These are phyloP conservation scores for Kuraishia cidri DNA, from an alignment of 805 yeast genomes.

Conservation along the genomic window DNA sequence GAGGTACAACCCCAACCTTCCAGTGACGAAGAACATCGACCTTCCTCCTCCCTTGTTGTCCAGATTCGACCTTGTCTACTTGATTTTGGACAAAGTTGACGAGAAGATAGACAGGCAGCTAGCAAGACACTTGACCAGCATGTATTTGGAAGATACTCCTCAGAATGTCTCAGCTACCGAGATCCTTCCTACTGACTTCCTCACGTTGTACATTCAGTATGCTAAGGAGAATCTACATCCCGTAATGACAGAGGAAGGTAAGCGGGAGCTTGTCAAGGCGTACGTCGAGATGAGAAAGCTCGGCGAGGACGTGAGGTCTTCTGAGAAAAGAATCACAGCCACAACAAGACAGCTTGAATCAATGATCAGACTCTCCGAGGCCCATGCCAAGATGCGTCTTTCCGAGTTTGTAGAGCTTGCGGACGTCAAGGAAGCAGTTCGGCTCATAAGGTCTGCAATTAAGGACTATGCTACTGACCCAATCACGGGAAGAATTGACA, in stretches of 20 bases:
- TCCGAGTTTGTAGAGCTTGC: constrained; percentile 58
- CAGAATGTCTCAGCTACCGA: constrained; percentile 60
- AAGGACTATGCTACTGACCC: constrained; percentile 99
- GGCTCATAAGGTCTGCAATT: constrained; percentile 87
- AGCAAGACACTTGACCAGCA: constrained; percentile 83
- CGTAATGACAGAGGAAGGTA: constrained; percentile 70
- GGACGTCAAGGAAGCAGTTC: constrained; percentile 90
- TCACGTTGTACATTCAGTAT: constrained; percentile 85
- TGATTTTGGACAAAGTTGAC: constrained; percentile 89
- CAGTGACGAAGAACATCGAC: constrained; percentile 93
- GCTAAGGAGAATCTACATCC: constrained; percentile 86
- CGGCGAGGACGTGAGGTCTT: constrained; percentile 83
- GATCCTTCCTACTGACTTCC: constrained; percentile 76
- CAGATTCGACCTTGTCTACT: constrained; percentile 89
- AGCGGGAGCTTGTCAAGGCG: constrained; percentile 73
- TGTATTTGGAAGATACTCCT: constrained; percentile 87
- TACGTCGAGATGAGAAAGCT: constrained; percentile 91
- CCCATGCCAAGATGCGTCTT: constrained; percentile 94
- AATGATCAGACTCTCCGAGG: constrained; percentile 91
- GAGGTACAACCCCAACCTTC: constrained; percentile 87
- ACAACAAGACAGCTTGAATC: constrained; percentile 96
- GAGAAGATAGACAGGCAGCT: constrained; percentile 75
- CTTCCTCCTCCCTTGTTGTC: constrained; percentile 94
- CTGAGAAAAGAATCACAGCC: constrained; percentile 92
- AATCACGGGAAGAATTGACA: constrained; percentile 89